phyloP scores from a whole-genome alignment of 2,329 filamentous ascomycete species.

The Arthrobotrys iridis region DNA sequence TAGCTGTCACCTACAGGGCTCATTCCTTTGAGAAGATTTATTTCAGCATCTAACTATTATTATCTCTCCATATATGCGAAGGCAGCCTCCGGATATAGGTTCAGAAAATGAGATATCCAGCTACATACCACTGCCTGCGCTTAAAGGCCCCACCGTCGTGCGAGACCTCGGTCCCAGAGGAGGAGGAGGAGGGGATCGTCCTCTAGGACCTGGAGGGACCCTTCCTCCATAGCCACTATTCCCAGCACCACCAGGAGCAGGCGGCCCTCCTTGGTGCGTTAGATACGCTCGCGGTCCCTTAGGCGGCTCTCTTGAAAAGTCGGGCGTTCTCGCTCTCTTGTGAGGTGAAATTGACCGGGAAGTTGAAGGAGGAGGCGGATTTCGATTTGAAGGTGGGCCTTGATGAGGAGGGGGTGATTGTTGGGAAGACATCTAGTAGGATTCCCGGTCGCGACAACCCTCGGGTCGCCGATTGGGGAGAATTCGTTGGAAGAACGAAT shows the following conservation, averaged over 20 bases:
- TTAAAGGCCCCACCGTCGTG: constrained; percentile 36
- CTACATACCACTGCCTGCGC: constrained; percentile 42
- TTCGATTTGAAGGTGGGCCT: constrained; percentile 36
- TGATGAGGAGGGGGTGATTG: constrained; percentile 41
- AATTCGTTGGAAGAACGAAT: constrained; percentile 1
- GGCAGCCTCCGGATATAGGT: neutral
- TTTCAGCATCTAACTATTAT: neutral
- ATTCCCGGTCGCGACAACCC: constrained; percentile 28
- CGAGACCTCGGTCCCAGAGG: constrained; percentile 40
- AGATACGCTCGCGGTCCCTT: constrained; percentile 50
- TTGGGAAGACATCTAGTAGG: constrained; percentile 48
- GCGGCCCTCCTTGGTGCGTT: constrained; percentile 39
- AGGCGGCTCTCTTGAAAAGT: constrained; percentile 45
- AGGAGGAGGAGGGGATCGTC: constrained; percentile 40
- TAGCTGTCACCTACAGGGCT: constrained; percentile 42
- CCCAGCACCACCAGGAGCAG: constrained; percentile 18
- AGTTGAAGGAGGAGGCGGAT: constrained; percentile 26
- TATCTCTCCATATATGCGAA: neutral
- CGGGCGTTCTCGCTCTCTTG: constrained; percentile 38
- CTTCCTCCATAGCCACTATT: constrained; percentile 32
- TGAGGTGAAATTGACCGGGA: constrained; percentile 45
- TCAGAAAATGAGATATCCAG: neutral
- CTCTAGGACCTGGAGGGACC: constrained; percentile 32
- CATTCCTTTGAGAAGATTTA: constrained; percentile 21
- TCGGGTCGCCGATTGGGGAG: constrained; percentile 20